Conservation (phyloP, 2,329 filamentous ascomycete species). For the Xylaria arbuscula region DNA sequence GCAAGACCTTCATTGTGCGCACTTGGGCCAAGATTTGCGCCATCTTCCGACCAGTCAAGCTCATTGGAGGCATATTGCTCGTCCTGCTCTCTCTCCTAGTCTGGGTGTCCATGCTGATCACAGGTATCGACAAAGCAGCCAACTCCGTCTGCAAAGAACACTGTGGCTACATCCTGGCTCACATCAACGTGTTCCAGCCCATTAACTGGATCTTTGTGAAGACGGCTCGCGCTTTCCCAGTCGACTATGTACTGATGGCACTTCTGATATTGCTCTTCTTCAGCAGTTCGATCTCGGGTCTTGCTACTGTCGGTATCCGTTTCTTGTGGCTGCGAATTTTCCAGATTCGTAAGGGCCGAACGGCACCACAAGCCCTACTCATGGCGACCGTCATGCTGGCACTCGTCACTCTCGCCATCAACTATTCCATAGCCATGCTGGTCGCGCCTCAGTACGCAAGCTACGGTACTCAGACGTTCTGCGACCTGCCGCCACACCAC, state of each 20-base stretch:
- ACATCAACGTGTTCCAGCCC: conserved; percentile 92
- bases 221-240: conserved; percentile 84
- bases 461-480: conserved; percentile 95
- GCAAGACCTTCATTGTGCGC: conserved; percentile 77
- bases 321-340: conserved; percentile 97
- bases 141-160: conserved; percentile 91
- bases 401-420: conserved; percentile 88
- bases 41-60: conserved; percentile 86
- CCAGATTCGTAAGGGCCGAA: conserved; percentile 87
- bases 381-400: conserved; percentile 92
- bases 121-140: conserved; percentile 93
- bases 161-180: conserved; percentile 91
- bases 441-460: conserved; percentile 96
- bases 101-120: conserved; percentile 94
- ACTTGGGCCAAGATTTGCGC: conserved; percentile 84
- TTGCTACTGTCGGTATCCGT: conserved; percentile 88
- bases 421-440: conserved; percentile 92
- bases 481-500: conserved; percentile 74
- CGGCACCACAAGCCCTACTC: conserved; percentile 89
- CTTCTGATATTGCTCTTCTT: conserved; percentile 89
- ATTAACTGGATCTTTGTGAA: conserved; percentile 90
- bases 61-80: conserved; percentile 83
- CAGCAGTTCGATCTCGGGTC: conserved; percentile 84
- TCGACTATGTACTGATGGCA: conserved; percentile 92
- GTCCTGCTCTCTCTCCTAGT: conserved; percentile 79